Percentiles rank a stretch among this genome's conserved stretches.
These are phyloP conservation scores for Turritis glabra DNA, from an alignment of 345 rosid species.

Conservation along the genomic window DNA sequence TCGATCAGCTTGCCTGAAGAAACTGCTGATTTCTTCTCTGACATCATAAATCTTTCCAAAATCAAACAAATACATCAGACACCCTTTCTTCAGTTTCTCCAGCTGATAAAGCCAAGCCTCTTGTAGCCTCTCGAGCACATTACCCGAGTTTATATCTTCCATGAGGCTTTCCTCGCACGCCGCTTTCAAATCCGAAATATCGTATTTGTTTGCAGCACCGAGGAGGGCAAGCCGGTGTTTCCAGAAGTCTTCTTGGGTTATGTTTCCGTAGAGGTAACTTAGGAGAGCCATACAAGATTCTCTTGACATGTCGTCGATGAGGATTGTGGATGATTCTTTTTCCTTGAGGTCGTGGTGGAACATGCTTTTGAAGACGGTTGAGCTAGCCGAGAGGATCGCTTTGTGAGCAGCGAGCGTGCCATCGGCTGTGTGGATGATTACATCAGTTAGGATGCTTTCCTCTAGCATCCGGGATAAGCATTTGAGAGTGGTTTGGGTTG, in stretches of 20 bases:
- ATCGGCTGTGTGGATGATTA: conserved; percentile 69
- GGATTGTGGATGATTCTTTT: conserved; percentile 78
- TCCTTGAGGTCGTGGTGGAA: conserved; percentile 88
- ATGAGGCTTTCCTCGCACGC: conserved; percentile 86
- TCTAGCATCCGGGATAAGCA: conserved; percentile 89
- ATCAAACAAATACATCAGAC: conserved; percentile 79
- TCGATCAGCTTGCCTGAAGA: conserved; percentile 79
- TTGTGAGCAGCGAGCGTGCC: conserved; percentile 84
- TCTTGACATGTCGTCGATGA: conserved; percentile 77
- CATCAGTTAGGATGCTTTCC: conserved; percentile 75
- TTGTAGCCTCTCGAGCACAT: conserved; percentile 87
- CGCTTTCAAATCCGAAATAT: conserved; percentile 66
- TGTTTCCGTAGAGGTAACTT: conserved; percentile 80
- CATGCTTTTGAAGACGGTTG: conserved; percentile 91
- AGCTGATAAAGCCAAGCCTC: conserved; percentile 93
- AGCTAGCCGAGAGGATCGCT: conserved; percentile 83
- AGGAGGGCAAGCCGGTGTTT: conserved; percentile 75
- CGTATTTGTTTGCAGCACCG: conserved; percentile 87
- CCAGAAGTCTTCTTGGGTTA: conserved; percentile 86
- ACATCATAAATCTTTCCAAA: conserved; percentile 89
- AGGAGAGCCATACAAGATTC: conserved; percentile 84
- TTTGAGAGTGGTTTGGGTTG: conserved; percentile 60
- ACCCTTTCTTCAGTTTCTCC: conserved; percentile 81
- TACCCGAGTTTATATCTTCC: conserved; percentile 79
- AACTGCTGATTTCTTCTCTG: conserved; percentile 68